These are phyloP conservation scores for Ensete glaucum DNA, from an alignment of 176 grass and related monocot species.

Conservation along the genomic window DNA sequence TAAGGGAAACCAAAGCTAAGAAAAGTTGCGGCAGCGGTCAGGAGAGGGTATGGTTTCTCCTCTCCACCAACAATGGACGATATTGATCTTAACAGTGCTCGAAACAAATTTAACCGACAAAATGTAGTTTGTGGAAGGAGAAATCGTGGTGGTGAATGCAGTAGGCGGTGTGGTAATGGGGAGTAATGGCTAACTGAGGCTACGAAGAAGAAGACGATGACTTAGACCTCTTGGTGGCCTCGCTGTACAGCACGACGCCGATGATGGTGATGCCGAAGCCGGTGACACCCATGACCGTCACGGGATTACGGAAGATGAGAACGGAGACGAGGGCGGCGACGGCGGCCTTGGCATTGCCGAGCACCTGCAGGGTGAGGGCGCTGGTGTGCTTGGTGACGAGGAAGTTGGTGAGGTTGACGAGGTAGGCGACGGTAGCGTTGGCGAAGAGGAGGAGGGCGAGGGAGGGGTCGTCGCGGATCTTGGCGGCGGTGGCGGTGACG, in stretches of 20 bases:
- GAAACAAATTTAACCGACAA: not conserved
- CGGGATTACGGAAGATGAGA: slow-evolving; percentile 15
- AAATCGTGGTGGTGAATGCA: no score
- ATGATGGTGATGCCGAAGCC: slow-evolving; percentile 13
- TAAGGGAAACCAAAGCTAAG: not conserved
- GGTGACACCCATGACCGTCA: slow-evolving; percentile 10
- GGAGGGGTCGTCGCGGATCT: slow-evolving; percentile 8
- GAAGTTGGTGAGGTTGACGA: slow-evolving; percentile 19
- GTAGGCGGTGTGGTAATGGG: not conserved
- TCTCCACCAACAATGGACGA: not conserved
- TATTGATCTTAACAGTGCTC: not conserved
- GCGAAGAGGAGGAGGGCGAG: slow-evolving; percentile 12
- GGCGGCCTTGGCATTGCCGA: slow-evolving; percentile 18
- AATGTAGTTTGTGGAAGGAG: no score
- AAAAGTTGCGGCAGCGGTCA: not conserved
- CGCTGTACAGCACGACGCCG: slow-evolving; percentile 13
- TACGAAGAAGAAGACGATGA: not conserved
- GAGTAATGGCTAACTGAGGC: not conserved
- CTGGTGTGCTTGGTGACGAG: slow-evolving; percentile 18
- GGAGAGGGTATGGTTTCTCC: not conserved
- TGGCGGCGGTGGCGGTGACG: not conserved
- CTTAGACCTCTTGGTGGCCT: slow-evolving; percentile 14
- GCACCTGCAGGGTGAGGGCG: slow-evolving; percentile 14
- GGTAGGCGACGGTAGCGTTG: slow-evolving; percentile 20
- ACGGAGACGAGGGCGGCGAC: slow-evolving; percentile 17